These are phyloP conservation scores for Bacterosira constricta DNA, from an alignment of 108 stramenopile species.

Conservation along the genomic window DNA sequence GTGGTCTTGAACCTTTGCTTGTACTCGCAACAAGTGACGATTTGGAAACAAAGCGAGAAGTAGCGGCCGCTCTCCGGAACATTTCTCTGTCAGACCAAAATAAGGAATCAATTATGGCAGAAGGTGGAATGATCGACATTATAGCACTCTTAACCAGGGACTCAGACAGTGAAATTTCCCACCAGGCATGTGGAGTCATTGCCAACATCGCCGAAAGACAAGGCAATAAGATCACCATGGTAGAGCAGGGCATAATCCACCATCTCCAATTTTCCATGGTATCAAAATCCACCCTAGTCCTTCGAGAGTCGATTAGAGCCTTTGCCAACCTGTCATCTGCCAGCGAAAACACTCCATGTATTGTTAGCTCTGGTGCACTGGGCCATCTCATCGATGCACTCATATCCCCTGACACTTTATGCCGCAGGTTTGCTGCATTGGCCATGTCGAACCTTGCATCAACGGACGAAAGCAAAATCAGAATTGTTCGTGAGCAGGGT, in stretches of 20 bases:
- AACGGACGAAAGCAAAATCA: constrained; percentile 55
- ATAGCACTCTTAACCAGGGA: constrained; percentile 71
- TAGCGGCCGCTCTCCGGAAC: constrained; percentile 78
- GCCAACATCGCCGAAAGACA: constrained; percentile 79
- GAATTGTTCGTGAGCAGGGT: constrained; percentile 74
- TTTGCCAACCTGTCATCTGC: constrained; percentile 82
- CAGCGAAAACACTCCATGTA: constrained; percentile 66
- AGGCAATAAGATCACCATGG: constrained; percentile 65
- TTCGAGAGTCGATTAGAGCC: constrained; percentile 78
- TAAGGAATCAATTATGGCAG: constrained; percentile 70
- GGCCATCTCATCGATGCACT: constrained; percentile 67
- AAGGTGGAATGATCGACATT: constrained; percentile 57
- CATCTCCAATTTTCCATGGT: constrained; percentile 81
- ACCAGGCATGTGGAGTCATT: constrained; percentile 74
- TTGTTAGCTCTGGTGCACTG: constrained; percentile 72
- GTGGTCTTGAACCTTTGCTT: constrained; percentile 75
- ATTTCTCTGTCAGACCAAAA: constrained; percentile 78
- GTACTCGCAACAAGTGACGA: constrained; percentile 57
- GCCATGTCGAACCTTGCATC: constrained; percentile 78
- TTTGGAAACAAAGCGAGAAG: constrained; percentile 83
- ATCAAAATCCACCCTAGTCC: constrained; percentile 67
- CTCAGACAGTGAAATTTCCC: constrained; percentile 69
- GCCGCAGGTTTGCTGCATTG: constrained; percentile 87
- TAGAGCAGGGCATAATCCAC: constrained; percentile 75
- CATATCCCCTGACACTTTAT: constrained; percentile 64